Evolutionary conservation across 2,329 filamentous ascomycete genomes (phyloP).

Genomic region (Setomelanomma holmii): DNA sequence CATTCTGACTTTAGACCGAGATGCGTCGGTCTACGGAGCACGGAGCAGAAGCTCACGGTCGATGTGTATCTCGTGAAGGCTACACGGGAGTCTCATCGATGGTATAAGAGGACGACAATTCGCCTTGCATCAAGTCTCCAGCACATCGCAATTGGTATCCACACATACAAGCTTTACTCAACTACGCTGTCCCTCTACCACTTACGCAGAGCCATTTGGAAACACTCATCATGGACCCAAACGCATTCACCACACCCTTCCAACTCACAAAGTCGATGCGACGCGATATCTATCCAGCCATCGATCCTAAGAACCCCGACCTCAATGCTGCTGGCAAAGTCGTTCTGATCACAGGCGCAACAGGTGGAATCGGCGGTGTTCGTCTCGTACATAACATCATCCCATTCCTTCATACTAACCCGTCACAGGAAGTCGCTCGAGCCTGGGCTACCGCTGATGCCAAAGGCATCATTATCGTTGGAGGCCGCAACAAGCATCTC

Average conservation of each 20-base stretch:
- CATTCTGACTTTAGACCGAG: not conserved
- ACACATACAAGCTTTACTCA: too few relatives aligned
- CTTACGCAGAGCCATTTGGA: not conserved
- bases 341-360: constrained; percentile 27
- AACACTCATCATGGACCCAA: not conserved
- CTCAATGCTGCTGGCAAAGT: constrained; percentile 26
- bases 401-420: not conserved
- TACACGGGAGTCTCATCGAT: too few relatives aligned
- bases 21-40: too few relatives aligned
- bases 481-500: constrained; percentile 26
- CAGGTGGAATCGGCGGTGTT: constrained; percentile 25
- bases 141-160: too few relatives aligned
- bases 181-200: too few relatives aligned
- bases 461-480: constrained; percentile 26
- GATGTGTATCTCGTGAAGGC: too few relatives aligned
- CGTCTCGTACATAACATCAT: not conserved
- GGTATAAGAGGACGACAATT: too few relatives aligned
- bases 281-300: constrained; percentile 23
- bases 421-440: constrained; percentile 25
- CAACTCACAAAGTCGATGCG: constrained; percentile 25
- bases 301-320: constrained; percentile 19
- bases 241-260: constrained; percentile 20
- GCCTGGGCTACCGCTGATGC: constrained; percentile 35
- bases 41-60: too few relatives aligned
- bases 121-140: too few relatives aligned